Base-by-base conservation (phyloP, 441 rosid genomes). In the Manihot esculenta region DNA sequence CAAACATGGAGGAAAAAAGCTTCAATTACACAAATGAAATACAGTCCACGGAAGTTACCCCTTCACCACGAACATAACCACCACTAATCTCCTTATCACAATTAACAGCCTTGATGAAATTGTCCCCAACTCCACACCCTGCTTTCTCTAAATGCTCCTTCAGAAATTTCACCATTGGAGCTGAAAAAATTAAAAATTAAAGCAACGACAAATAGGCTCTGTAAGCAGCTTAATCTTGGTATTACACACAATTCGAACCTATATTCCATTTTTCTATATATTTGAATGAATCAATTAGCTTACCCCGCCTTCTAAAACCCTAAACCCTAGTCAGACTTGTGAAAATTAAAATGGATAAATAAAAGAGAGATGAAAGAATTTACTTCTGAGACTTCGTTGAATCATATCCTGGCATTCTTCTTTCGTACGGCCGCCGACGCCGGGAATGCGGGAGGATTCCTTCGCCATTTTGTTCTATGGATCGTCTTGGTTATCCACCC, bases 121-220 rank as follows among this genome's bases (percentile, higher is more conserved):
- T 90, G 66, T 89, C 90, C 57, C 86, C 92, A 47, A 91, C 49
- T 57, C 79, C 84, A 78, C 99, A 92, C 42, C 97, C 98, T 6
- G 92, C 74, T 75, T 89, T 94, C 86, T 88, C 91, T 85, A 94
- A 53, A 66, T 88, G 86, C 84, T 89, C 92, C 87, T 67, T 87
- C 83, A 94, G 74, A 81, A 89, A 88, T 74, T 89, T 92, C 82
- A 89, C 98, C 79, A 72, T 86, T 58, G 99, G 98, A 83, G 83
- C 96, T 94, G 45, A 24, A 61, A 74, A 35, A 33, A 41, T n/a
- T n/a, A n/a, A n/a, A n/a, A n/a, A n/a, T n/a, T 41, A 6, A 33
- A 3, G 27, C 17, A 15, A 15, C 53, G 38, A 13, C 6, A 20
- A 62, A 49, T 42, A 42, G 17, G 13, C 26, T 23, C 20, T 14